Conservation (phyloP, 345 rosid genomes). For the Euphorbia peplus region DNA sequence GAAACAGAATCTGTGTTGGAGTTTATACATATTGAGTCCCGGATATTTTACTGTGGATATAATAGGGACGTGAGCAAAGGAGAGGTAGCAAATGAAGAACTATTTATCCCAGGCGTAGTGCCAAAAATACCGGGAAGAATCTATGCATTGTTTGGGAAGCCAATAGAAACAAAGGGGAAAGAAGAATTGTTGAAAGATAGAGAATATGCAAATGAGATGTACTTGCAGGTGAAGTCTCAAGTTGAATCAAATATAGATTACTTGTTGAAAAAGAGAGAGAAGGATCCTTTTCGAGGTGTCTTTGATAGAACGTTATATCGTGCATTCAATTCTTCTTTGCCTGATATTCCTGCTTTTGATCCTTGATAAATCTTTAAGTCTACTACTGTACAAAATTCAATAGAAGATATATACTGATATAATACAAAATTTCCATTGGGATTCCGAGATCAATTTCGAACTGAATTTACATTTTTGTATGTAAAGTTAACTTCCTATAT, state of each 20-base stretch:
- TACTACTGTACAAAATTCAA: no score
- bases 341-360: conserved; percentile 58
- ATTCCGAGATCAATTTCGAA: no score
- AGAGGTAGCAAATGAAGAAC: conserved; percentile 54
- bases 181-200: conserved; percentile 45
- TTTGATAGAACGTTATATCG: conserved; percentile 48
- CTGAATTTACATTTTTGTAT: no score
- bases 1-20: no score
- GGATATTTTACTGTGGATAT: no score
- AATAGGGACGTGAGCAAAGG: conserved; percentile 56
- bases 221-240: conserved; percentile 60
- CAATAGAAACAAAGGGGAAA: conserved; percentile 55
- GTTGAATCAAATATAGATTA: conserved; percentile 52
- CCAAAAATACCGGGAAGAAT: conserved; percentile 67
- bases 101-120: conserved; percentile 49
- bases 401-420: no score
- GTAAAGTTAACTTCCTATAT: no score
- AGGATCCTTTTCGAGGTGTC: conserved; percentile 64
- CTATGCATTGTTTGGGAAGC: conserved; percentile 72
- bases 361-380: no score
- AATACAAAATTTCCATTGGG: no score
- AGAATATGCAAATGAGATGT: conserved; percentile 48
- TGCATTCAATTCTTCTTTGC: conserved; percentile 32
- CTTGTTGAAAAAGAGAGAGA: conserved; percentile 70
- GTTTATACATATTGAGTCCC: no score